A percentile compares a stretch with the other conserved stretches of the same genome.
phyloP scores from a whole-genome alignment of 352 stramenopile genomes.

The Blastocystis sp. region DNA sequence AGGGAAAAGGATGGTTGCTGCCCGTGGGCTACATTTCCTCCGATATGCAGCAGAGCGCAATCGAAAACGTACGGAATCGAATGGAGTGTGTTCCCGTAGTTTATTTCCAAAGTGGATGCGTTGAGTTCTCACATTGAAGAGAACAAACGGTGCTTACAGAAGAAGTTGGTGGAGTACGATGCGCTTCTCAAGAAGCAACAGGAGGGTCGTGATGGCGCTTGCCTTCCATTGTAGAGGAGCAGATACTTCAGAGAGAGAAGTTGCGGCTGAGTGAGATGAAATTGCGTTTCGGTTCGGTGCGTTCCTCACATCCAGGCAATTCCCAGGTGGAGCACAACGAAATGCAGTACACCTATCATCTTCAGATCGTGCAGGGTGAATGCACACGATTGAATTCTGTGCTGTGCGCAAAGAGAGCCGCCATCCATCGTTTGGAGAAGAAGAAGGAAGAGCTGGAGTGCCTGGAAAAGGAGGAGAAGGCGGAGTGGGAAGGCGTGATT shows the following conservation, averaged over 20 bases:
- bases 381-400: not conserved
- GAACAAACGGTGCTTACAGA: not conserved
- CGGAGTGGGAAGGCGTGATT: not conserved
- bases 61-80: not conserved
- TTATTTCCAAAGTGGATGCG: conserved; percentile 56
- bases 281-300: not conserved
- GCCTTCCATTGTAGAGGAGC: not conserved
- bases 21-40: no score
- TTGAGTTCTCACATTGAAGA: conserved; percentile 57
- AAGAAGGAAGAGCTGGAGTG: not conserved
- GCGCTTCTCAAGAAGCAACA: no score
- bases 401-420: not conserved
- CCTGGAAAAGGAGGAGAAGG: not conserved
- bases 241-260: not conserved
- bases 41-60: not conserved
- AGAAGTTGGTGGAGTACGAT: not conserved
- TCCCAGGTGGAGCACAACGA: not conserved
- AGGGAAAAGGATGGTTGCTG: no score
- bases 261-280: conserved; percentile 28
- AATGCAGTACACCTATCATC: conserved; percentile 3
- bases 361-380: not conserved
- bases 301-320: not conserved
- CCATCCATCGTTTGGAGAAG: not conserved
- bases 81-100: not conserved
- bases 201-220: not conserved